phyloP scores from a whole-genome alignment of 306 rosid genomes.

The Ziziphus jujuba region DNA sequence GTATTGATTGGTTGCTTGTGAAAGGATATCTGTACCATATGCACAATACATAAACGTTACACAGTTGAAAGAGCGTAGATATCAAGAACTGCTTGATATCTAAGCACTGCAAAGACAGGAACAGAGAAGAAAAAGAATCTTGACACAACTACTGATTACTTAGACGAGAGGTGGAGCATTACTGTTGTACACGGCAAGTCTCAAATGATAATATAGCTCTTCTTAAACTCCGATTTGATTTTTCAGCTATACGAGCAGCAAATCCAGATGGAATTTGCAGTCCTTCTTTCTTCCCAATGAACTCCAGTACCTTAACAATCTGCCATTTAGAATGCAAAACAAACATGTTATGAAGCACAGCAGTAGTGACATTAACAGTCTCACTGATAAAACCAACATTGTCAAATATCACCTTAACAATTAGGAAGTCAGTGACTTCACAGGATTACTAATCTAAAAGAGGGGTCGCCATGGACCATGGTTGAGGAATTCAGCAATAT shows the following conservation, averaged over 20 bases:
- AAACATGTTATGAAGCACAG: background rate
- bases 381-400: background rate
- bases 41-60: constrained; percentile 9
- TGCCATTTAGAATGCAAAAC: constrained; percentile 22
- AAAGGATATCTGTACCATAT: constrained; percentile 77
- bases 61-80: background rate
- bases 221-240: constrained; percentile 79
- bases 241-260: constrained; percentile 74
- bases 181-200: constrained; percentile 94
- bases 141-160: constrained; percentile 1
- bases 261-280: constrained; percentile 78
- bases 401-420: background rate
- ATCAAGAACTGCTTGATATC: constrained; percentile 23
- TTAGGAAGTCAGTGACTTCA: constrained; percentile 1
- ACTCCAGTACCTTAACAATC: constrained; percentile 72
- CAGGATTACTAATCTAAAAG: no score
- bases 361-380: background rate
- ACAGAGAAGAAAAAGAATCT: background rate
- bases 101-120: background rate
- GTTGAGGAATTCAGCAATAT: no score
- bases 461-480: no score
- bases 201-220: constrained; percentile 85
- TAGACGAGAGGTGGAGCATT: constrained; percentile 29
- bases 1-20: constrained; percentile 60
- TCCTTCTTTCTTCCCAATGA: constrained; percentile 84